Percentiles rank a stretch among this genome's conserved stretches.
Conservation (phyloP, 345 rosid species). For the Corchorus capsularis region DNA sequence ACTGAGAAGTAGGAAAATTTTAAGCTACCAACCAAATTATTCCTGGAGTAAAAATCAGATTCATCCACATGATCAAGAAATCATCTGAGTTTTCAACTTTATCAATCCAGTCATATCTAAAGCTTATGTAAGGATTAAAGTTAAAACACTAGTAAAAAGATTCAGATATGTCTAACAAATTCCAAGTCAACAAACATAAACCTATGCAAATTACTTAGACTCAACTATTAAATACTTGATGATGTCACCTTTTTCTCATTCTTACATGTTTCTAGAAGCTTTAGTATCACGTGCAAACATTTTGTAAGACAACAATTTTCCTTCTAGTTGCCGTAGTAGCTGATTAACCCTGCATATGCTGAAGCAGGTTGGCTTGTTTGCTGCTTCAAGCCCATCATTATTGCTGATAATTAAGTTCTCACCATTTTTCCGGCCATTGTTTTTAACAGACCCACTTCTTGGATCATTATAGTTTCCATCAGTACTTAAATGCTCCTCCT, state of each 20-base stretch:
- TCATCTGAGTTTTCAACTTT: not conserved
- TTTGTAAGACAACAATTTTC: slow-evolving; percentile 77
- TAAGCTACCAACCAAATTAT: not conserved
- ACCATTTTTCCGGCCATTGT: slow-evolving; percentile 28
- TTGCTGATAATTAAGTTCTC: slow-evolving; percentile 30
- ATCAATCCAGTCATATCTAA: not conserved
- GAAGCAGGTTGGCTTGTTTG: slow-evolving; percentile 55
- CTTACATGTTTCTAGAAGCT: slow-evolving; percentile 91
- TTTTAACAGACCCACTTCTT: slow-evolving; percentile 37
- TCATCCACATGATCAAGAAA: slow-evolving; percentile 1
- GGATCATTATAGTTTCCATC: slow-evolving; percentile 25
- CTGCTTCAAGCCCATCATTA: slow-evolving; percentile 40
- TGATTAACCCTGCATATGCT: slow-evolving; percentile 65
- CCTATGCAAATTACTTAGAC: not conserved
- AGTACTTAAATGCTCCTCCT: slow-evolving; percentile 29
- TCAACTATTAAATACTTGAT: not conserved
- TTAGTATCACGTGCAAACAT: slow-evolving; percentile 95
- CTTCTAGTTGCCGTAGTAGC: slow-evolving; percentile 79
- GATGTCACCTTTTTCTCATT: slow-evolving; percentile 7
- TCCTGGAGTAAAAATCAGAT: not conserved
- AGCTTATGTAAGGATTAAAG: not conserved
- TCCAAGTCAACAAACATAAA: not conserved
- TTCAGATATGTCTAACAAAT: not conserved
- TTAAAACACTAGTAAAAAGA: not conserved
- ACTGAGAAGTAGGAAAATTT: not conserved